Evolutionary conservation across 2,329 filamentous ascomycete species (phyloP).

Genomic region (Ascocoryne sarcoides): DNA sequence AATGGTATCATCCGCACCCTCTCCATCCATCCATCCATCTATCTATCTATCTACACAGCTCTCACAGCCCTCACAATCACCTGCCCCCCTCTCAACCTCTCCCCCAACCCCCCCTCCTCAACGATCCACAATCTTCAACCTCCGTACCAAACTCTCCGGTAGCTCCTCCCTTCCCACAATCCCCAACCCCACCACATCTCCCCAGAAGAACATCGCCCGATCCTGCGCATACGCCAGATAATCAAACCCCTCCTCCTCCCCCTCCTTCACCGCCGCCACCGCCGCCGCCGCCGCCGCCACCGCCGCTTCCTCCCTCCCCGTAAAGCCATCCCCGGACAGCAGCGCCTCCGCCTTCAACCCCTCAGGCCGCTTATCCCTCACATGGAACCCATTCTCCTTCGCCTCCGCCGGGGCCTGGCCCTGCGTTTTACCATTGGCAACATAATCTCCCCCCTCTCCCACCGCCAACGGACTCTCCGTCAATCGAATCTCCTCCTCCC

Average conservation of each 20-base stretch:
- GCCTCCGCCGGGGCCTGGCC: too few relatives aligned
- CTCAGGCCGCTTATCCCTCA: conserved; percentile 15
- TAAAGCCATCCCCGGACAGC: not conserved
- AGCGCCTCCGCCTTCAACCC: conserved; percentile 13
- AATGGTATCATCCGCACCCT: too few relatives aligned
- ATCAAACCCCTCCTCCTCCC: conserved; percentile 69
- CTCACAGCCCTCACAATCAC: not conserved
- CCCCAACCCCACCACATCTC: conserved; percentile 72
- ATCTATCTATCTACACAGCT: too few relatives aligned
- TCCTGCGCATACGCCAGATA: conserved; percentile 89
- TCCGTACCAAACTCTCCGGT: conserved; percentile 53
- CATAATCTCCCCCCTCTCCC: too few relatives aligned
- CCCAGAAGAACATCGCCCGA: conserved; percentile 88
- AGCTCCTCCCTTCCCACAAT: conserved; percentile 69
- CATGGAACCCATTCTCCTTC: too few relatives aligned
- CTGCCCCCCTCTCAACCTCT: not conserved
- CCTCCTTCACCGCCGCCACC: conserved; percentile 30
- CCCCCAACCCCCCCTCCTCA: not conserved
- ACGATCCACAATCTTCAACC: conserved; percentile 62
- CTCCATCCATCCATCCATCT: too few relatives aligned
- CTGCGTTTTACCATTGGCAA: too few relatives aligned
- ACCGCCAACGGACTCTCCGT: too few relatives aligned
- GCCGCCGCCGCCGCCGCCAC: conserved; percentile 13
- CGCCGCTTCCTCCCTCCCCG: conserved; percentile 2
- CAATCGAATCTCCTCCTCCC: too few relatives aligned